phyloP scores from a whole-genome alignment of 2,329 filamentous ascomycete species.

The Fusarium goolgardi region DNA sequence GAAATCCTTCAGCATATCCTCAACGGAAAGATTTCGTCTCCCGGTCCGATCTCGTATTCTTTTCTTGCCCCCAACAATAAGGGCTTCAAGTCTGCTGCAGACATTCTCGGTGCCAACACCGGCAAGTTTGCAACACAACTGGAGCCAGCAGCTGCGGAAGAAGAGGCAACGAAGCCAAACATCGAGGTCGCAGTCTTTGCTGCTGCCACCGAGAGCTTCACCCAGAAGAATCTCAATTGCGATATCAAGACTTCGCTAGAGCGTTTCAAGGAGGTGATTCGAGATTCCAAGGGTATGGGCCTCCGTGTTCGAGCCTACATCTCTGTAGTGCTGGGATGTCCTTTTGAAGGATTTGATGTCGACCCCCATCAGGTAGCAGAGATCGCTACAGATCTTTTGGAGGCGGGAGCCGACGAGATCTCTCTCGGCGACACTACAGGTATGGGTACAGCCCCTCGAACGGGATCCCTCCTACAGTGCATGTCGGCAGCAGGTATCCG shows the following conservation, averaged over 20 bases:
- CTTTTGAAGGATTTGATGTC: slow-evolving; percentile 76
- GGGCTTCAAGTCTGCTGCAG: slow-evolving; percentile 73
- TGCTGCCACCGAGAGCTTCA: slow-evolving; percentile 83
- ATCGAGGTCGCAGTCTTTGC: slow-evolving; percentile 85
- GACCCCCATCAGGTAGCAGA: slow-evolving; percentile 72
- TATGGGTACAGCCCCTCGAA: slow-evolving; percentile 83
- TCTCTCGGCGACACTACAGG: slow-evolving; percentile 91
- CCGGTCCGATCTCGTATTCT: slow-evolving; percentile 74
- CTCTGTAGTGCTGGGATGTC: slow-evolving; percentile 83
- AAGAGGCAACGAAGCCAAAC: slow-evolving; percentile 58
- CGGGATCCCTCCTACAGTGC: slow-evolving; percentile 71
- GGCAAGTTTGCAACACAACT: slow-evolving; percentile 63
- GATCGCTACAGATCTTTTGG: slow-evolving; percentile 76
- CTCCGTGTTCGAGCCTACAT: slow-evolving; percentile 82
- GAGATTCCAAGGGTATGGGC: slow-evolving; percentile 71
- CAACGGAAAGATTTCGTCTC: slow-evolving; percentile 64
- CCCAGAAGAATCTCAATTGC: slow-evolving; percentile 85
- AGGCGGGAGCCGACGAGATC: slow-evolving; percentile 92
- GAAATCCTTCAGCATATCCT: slow-evolving; percentile 78
- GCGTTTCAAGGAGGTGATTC: slow-evolving; percentile 77
- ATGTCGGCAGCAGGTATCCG: slow-evolving; percentile 75
- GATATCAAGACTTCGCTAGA: slow-evolving; percentile 78
- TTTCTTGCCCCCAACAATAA: slow-evolving; percentile 84
- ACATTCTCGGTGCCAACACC: slow-evolving; percentile 64
- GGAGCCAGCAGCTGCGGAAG: slow-evolving; percentile 54